Base-by-base conservation (phyloP, 176 grass and related monocot genomes). In the sorghum (Sorghum bicolor) region DNA sequence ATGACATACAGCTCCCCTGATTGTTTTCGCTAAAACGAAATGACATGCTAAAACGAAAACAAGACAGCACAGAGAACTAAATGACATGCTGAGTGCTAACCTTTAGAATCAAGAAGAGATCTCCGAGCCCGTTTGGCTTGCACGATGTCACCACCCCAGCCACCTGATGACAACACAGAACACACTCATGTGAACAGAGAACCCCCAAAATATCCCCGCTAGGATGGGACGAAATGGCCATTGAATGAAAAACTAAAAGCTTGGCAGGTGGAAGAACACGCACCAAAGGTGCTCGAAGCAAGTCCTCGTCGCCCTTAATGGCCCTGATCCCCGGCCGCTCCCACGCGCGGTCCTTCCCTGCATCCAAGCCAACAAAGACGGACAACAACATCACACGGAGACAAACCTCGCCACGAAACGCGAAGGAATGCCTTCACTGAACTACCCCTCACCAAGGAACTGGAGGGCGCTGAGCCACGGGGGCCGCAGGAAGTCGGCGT, bases 91-190 rank as follows among this genome's bases (percentile, higher is more conserved):
- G 5, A 52, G 50, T 37, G 33, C 45, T 39, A 20, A 98, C 96
- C 91, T 98, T 98, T 1, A 98, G 68, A 32, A 66, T 85, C 3
- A 98, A 77, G 48, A 81, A 33, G 32, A 98, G 83, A 89, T 92
- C 87, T 5, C 96, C 93, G 1, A 90, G 48, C 40, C 93, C 80
- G 34, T 95, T 98, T n/a, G 85, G 89, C 11, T 84, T 87, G 64
- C 91, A 95, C 7, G 83, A 80, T 0, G 83, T 98, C 38, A 95
- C 82, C 50, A 93, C 34, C 6, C 89, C 93, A 8, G 88, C 85
- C 3, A 98, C 93, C 96, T 98, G 74, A 40, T 5, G 8, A 48
- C 34, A 36, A 36, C 1, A 36, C 40, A 76, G n/a, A n/a, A 93
- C 32, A 37, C 22, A 25, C 1, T 60, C n/a, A 26, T 25, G 55